Conservation (phyloP, 768 basidiomycete genomes). For the Grammothele lineata region DNA sequence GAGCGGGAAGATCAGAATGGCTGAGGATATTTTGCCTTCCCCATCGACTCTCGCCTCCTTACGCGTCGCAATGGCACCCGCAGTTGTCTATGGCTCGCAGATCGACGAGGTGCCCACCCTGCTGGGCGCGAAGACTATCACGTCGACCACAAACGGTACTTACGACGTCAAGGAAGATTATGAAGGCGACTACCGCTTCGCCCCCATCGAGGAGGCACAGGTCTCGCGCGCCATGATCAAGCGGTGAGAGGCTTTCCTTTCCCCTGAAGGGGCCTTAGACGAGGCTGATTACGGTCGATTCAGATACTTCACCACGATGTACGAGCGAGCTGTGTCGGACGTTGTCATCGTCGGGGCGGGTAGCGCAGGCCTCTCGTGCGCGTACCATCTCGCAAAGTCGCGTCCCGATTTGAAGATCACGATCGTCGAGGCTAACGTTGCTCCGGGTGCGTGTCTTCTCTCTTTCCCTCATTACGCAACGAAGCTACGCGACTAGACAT, state of each 20-base stretch:
- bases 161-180: conserved; percentile 50
- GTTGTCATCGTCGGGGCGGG: conserved; percentile 76
- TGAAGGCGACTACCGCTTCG: conserved; percentile 61
- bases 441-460: conserved; percentile 43
- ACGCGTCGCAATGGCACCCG: conserved; percentile 31
- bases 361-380: conserved; percentile 62
- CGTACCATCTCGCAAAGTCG: conserved; percentile 63
- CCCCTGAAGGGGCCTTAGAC: too few species aligned
- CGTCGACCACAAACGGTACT: conserved; percentile 13
- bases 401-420: conserved; percentile 65
- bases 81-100: conserved; percentile 29
- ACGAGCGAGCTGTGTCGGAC: conserved; percentile 71
- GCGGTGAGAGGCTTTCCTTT: conserved; percentile 36
- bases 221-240: conserved; percentile 77
- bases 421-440: conserved; percentile 75
- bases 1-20: too few species aligned
- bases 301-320: conserved; percentile 73
- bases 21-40: too few species aligned
- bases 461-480: too few species aligned
- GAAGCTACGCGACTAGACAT: too few species aligned
- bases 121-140: conserved; percentile 12
- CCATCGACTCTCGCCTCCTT: not conserved
- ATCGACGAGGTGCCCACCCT: conserved; percentile 19
- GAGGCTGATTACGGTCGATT: not conserved
- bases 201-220: conserved; percentile 72